phyloP scores from a whole-genome alignment of 768 basidiomycete species.

The Paxillus rubicundulus region DNA sequence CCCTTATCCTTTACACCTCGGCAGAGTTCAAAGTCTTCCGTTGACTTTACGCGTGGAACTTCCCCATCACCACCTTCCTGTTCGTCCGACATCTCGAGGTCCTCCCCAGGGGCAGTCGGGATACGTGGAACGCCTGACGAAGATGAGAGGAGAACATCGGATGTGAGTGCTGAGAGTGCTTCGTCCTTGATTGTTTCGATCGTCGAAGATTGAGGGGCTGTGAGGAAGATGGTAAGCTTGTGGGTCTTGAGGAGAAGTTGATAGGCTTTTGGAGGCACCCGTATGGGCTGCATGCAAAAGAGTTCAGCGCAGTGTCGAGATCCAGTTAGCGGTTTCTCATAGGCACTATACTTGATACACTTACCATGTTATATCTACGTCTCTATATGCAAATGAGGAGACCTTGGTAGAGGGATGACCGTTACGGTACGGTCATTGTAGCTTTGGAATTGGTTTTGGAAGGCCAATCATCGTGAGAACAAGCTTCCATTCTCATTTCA shows the following conservation, averaged over 20 bases:
- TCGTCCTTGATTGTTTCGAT: conserved; percentile 62
- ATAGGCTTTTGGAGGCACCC: conserved; percentile 58
- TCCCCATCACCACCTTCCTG: conserved; percentile 5
- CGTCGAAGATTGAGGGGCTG: conserved; percentile 50
- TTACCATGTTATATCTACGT: conserved; percentile 18
- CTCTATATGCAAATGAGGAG: background rate
- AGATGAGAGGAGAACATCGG: conserved; percentile 37
- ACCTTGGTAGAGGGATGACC: background rate
- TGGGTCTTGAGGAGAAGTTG: conserved; percentile 73
- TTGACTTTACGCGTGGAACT: conserved; percentile 36
- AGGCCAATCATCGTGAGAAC: conserved; percentile 16
- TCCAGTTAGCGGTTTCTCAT: background rate
- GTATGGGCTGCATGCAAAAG: conserved; percentile 42
- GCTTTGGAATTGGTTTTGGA: background rate
- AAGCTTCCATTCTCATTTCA: conserved; percentile 19
- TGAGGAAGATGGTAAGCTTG: conserved; percentile 63
- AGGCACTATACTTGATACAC: background rate
- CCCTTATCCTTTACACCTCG: conserved; percentile 52
- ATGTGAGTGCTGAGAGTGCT: conserved; percentile 56
- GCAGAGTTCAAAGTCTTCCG: conserved; percentile 64
- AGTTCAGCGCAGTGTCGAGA: background rate
- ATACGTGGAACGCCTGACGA: conserved; percentile 29
- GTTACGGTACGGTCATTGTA: too few species aligned
- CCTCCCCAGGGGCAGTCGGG: conserved; percentile 30
- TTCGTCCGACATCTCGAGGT: conserved; percentile 20